Evolutionary conservation across 2,329 filamentous ascomycete genomes (phyloP), one percentile per base, ranked within the genome.

Genomic region (Xylariales sp.): DNA sequence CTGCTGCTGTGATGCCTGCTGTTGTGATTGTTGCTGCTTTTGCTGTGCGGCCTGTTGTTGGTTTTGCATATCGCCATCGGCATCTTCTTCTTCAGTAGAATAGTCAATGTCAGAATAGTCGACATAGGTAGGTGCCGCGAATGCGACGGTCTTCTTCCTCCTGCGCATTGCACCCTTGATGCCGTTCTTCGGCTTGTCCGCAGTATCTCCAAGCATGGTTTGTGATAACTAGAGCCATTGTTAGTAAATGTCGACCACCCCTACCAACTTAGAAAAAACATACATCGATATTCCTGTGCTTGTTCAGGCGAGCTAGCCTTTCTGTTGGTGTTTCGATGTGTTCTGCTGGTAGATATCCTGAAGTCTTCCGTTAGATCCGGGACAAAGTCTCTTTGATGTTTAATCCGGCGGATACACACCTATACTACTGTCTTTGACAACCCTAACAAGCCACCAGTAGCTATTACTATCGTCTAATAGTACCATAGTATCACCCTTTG

Each of bases 251-350:
- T 12, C 21, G n/a, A 29, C 11, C 18, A 33, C n/a, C n/a, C n/a
- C n/a, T n/a, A n/a, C n/a, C n/a, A n/a, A n/a, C n/a, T n/a, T n/a
- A n/a, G n/a, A n/a, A n/a, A n/a, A n/a, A n/a, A 46, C 87, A 47
- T 77, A 95, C 89, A 68, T 98, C 93, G 52, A 97, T 90, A 57
- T 98, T 98, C 56, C 93, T 81, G 65, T 98, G 93, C 65, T 98
- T 98, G 64, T 98, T 98, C 47, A 97, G 66, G 47, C 93, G 81
- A 31, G 93, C 93, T 45, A 98, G 66, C 57, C 93, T 78, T 69
- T 98, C 93, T 13, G 91, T 96, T 3, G 93, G 93, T 7, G 93
- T 98, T 61, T 98, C 93, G 48, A 98, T 98, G 59, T 98, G 93
- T 62, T 98, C 93, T 33, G 93, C 93, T 34, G 93, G 93, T 39